phyloP scores from a whole-genome alignment of 257 asterid genomes.

The Forsythia suspensa region DNA sequence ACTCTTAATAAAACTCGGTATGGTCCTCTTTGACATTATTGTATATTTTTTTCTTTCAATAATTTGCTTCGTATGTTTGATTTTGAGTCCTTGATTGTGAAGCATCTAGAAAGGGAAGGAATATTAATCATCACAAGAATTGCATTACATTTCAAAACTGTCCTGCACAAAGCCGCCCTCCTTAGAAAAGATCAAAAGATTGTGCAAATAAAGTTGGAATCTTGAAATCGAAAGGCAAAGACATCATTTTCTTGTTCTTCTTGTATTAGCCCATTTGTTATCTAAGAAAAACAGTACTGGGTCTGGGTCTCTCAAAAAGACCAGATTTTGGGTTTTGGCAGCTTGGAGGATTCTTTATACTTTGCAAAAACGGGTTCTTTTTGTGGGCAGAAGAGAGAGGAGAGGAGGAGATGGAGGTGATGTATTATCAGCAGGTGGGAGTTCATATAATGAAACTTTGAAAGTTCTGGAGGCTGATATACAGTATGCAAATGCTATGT shows the following conservation, averaged over 20 bases:
- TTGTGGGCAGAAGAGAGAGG: conserved; percentile 14
- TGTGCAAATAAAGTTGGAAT: not conserved
- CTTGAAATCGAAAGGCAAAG: not conserved
- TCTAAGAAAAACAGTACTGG: not conserved
- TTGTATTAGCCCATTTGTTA: not conserved
- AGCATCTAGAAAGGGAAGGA: not conserved
- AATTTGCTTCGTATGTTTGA: not conserved
- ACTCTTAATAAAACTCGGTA: not conserved
- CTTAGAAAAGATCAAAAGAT: not conserved
- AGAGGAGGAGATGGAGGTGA: conserved; percentile 51
- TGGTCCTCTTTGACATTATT: not conserved
- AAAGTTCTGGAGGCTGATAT: conserved; percentile 80
- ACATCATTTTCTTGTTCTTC: not conserved
- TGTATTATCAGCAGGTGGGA: conserved; percentile 64
- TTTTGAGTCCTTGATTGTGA: not conserved
- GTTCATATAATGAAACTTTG: conserved; percentile 65
- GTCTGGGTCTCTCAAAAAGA: not conserved
- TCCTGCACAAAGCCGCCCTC: not conserved
- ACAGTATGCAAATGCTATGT: conserved; percentile 83
- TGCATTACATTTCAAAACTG: not conserved
- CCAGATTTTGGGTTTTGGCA: not conserved
- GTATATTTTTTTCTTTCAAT: not conserved
- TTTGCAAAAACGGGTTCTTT: conserved; percentile 21
- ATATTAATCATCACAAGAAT: not conserved
- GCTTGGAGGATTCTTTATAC: conserved; percentile 23